phyloP scores from a whole-genome alignment of 1,139 yeast genomes.

The Diutina scorzettiae region DNA sequence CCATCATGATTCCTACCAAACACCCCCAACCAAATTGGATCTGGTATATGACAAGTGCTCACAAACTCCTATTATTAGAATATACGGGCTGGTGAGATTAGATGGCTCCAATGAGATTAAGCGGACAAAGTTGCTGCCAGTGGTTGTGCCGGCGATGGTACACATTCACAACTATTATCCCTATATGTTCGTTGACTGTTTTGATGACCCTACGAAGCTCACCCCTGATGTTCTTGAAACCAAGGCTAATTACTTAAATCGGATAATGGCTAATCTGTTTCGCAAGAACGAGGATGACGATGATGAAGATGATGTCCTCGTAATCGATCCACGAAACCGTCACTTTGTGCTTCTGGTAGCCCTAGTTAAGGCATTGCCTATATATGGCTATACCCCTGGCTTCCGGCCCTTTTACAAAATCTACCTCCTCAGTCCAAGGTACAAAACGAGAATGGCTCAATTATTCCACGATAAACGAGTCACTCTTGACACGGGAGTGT shows the following conservation, averaged over 20 bases:
- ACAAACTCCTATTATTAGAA: constrained; percentile 63
- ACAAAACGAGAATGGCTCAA: constrained; percentile 46
- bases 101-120: constrained; percentile 5
- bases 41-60: constrained; percentile 19
- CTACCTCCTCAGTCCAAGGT: constrained; percentile 51
- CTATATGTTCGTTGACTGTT: constrained; percentile 54
- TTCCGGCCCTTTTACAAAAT: constrained; percentile 56
- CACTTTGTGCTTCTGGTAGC: constrained; percentile 46
- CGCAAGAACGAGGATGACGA: constrained; percentile 8
- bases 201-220: constrained; percentile 10
- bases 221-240: constrained; percentile 6
- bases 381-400: constrained; percentile 73
- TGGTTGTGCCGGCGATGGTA: constrained; percentile 29
- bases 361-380: constrained; percentile 65
- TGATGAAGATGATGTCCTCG: constrained; percentile 8
- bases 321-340: constrained; percentile 17
- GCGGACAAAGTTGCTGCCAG: constrained; percentile 13
- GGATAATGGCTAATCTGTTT: constrained; percentile 8
- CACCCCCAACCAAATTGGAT: constrained; percentile 23
- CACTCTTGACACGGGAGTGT: constrained; percentile 7
- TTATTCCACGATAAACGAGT: constrained; percentile 38
- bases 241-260: constrained; percentile 7
- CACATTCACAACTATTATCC: constrained; percentile 86
- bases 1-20: constrained; percentile 55
- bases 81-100: constrained; percentile 48